Base-by-base conservation (phyloP, 176 grass and related monocot genomes). In the Oropetium thomaeum region DNA sequence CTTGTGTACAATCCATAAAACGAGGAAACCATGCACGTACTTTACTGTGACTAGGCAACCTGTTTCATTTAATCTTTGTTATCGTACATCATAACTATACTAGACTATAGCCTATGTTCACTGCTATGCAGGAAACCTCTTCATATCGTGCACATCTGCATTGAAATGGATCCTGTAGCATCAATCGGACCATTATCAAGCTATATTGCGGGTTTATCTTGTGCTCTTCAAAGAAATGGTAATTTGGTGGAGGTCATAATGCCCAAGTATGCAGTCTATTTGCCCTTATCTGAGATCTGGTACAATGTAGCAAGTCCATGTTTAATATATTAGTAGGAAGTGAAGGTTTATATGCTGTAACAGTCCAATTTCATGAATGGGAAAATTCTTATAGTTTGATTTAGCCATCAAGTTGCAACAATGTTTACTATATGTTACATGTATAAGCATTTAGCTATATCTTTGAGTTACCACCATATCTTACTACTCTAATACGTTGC, bases 231-330 rank as follows among this genome's bases (percentile, higher is more conserved):
- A 55, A 83, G 76, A 87, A 71, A 73, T 32, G 84, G 84, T 65
- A 87, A 84, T 68, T 81, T 87, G 55, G 84, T 90, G 73, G 84
- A 90, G 65, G 76, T 87, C 65, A 87, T 91, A 72, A 74, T 91
- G 25, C 89, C 89, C 71, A 91, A 81, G 89, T 87, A 87, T n/a
- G 70, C 27, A 67, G 13, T 58, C 60, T 70, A 27, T 45, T 19
- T 75, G 20, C 27, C 30, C 49, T n/a, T 69, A 28, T 31, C 22
- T 44, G 48, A 68, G 60, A 10, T 16, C 67, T 47, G 19, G 32
- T n/a, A 70, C 19, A 69, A 43, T 60, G n/a, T 2, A 17, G 1
- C 53, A 61, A 29, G 17, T 53, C 5, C 25, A 20, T 62, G 39
- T 13, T 69, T 83, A 26, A 60, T 58, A 59, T 10, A 83, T 19